Evolutionary conservation across 371 early-diverging fungal genomes (phyloP), one percentile per base, ranked within the genome.

Genomic region (Synchytrium microbalum): DNA sequence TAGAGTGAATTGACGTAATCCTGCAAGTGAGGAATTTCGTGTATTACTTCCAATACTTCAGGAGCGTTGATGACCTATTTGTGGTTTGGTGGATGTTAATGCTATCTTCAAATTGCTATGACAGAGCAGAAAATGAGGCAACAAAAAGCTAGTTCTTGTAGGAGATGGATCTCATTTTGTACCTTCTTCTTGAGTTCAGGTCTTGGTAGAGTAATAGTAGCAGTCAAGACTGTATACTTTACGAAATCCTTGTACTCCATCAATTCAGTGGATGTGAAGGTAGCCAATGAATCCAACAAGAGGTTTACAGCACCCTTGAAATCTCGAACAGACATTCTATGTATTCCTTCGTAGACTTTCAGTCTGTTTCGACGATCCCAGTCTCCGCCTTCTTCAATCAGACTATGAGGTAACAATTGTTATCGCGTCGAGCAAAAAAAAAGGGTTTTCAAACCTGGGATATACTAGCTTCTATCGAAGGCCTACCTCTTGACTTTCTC

Each of bases 281-380:
- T 99, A 63, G 96, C 92, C 29, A 99, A 75, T 14, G 95, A 90
- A 66, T 97, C 99, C 66, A 95, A 79, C 61, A 99, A 92, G 59
- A 92, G 81, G 55, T 84, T 73, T 13, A 93, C 88, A 0, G 97
- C 95, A 13, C 88, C 89, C 72, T 93, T 91, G 76, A 99, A 99
- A 75, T 99, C 90, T 59, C 98, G 90, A 66, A 90, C 87, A 24
- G 93, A 90, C 82, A 98, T 85, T 67, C 85, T 73, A 80, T 92
- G 95, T 26, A 97, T 80, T 59, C 95, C 98, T 70, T 98, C 91
- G 71, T 99, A 96, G 0, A 97, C 98, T 83, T 99, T 99, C 53
- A 98, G 86, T 62, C 98, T 88, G 80, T 99, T 99, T 66, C 97
- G 89, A 67, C 99, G 87, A 79, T 99, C 99, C 99, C 99, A 99